phyloP scores from a whole-genome alignment of 257 asterid species.

The Coffea canephora region DNA sequence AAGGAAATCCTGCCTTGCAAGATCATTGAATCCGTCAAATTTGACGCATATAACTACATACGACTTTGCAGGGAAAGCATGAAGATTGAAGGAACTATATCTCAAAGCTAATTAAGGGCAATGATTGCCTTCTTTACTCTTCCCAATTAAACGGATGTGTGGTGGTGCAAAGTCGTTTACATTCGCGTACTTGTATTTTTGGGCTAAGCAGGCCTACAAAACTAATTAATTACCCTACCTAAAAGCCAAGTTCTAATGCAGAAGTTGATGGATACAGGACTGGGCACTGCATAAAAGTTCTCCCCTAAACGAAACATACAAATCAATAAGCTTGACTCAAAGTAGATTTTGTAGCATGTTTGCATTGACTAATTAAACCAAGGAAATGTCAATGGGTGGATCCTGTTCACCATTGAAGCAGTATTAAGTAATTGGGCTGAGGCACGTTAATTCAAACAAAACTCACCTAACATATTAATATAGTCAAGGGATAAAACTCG shows the following conservation, averaged over 20 bases:
- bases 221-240: not conserved
- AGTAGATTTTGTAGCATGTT: not conserved
- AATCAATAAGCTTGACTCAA: not conserved
- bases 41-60: not conserved
- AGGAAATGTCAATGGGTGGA: not conserved
- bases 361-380: not conserved
- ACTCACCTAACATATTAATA: not conserved
- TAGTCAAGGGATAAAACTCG: not conserved
- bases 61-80: not conserved
- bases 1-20: not conserved
- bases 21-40: not conserved
- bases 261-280: not conserved
- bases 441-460: not conserved
- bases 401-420: not conserved
- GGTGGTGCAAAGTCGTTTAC: not conserved
- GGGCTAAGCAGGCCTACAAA: not conserved
- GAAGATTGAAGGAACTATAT: not conserved
- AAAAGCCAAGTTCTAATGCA: not conserved
- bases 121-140: not conserved
- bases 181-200: not conserved
- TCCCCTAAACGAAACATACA: not conserved
- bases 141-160: not conserved
- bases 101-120: not conserved
- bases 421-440: not conserved
- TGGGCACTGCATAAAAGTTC: not conserved